Evolutionary conservation across 768 basidiomycete genomes (phyloP), one percentile per base, ranked within the genome.

Genomic region (Crepidotus variabilis): DNA sequence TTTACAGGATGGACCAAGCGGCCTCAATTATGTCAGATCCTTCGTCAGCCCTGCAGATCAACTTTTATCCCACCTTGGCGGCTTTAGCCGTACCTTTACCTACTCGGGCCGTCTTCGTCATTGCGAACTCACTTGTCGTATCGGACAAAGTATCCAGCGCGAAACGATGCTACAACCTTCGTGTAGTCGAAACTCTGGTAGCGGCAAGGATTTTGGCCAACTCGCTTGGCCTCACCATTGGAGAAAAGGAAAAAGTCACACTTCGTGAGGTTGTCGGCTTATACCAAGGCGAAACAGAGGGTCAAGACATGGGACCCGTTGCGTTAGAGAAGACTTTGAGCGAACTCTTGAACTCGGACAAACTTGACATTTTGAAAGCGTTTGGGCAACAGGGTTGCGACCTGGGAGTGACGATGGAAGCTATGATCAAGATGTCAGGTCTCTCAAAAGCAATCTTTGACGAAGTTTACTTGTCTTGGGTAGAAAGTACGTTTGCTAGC

Each of bases 121-220:
- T 84, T 65, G 86, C 89, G n/a, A 91, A 92, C 74, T 91, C 91
- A 16, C 84, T 92, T 36, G 85, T 92, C 33, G 83, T 88, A 21
- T 83, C 89, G 24, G 87, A 94, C 68, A 94, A 95, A 69, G 83
- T 84, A 0, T 78, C 85, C 54, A 84, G 83, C 34, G 89, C 91
- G 1, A 89, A 87, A 62, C 80, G 78, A 34, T 80, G 85, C 47
- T 95, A 96, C 75, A 96, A 97, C 66, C 77, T 95, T 14, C 90
- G 92, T 33, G 93, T 94, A 33, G 89, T 95, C n/a, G 94, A 97
- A 70, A 90, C 88, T 0, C 85, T 93, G 18, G 86, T 85, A 34
- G 88, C 85, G 1, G 91, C 94, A 0, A 80, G 88, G 22, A 75
- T 93, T 5, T 78, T 97, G 11, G 85, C 86, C 0, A 77, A 79